A percentile compares a stretch with the other conserved stretches of the same genome.
Conservation (phyloP, 176 grass and related monocot genomes). For the Oryza longistaminata region DNA sequence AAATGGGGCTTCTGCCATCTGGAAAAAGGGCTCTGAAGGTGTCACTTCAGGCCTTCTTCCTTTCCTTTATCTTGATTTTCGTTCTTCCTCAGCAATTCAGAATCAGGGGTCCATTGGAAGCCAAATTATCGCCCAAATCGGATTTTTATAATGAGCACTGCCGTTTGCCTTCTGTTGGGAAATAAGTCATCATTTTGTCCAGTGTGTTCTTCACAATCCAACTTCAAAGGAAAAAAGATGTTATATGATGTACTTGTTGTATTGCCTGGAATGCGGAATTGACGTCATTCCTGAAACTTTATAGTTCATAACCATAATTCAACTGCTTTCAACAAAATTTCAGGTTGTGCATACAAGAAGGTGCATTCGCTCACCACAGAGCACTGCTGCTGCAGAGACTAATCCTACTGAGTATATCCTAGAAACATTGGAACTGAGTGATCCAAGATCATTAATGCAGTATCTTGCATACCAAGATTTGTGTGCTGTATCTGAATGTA, state of each 20-base stretch:
- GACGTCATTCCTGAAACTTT: neutral
- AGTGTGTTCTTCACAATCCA: constrained; percentile 45
- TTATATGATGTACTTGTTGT: constrained; percentile 17
- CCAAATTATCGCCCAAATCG: constrained; percentile 57
- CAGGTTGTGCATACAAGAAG: constrained; percentile 92
- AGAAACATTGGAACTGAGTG: constrained; percentile 77
- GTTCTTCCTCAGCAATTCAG: constrained; percentile 65
- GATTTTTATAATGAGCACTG: constrained; percentile 48
- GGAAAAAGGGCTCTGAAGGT: constrained; percentile 72
- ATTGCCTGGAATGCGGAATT: constrained; percentile 6
- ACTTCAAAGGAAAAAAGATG: neutral
- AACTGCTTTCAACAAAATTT: constrained; percentile 39
- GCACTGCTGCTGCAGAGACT: constrained; percentile 80
- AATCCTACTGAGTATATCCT: constrained; percentile 84
- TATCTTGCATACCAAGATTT: constrained; percentile 96
- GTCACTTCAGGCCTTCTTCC: constrained; percentile 56
- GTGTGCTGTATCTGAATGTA: constrained; percentile 78
- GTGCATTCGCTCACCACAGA: constrained; percentile 77
- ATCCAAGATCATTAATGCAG: constrained; percentile 65
- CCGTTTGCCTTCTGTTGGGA: constrained; percentile 84
- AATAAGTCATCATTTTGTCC: constrained; percentile 84
- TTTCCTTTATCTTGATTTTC: constrained; percentile 50
- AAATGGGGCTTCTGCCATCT: constrained; percentile 73
- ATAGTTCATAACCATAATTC: neutral
- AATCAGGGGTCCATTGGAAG: constrained; percentile 52